Evolutionary conservation across 2,329 filamentous ascomycete species (phyloP), one percentile per base, ranked within the genome.

Genomic region (Pseudocercospora crystallina): DNA sequence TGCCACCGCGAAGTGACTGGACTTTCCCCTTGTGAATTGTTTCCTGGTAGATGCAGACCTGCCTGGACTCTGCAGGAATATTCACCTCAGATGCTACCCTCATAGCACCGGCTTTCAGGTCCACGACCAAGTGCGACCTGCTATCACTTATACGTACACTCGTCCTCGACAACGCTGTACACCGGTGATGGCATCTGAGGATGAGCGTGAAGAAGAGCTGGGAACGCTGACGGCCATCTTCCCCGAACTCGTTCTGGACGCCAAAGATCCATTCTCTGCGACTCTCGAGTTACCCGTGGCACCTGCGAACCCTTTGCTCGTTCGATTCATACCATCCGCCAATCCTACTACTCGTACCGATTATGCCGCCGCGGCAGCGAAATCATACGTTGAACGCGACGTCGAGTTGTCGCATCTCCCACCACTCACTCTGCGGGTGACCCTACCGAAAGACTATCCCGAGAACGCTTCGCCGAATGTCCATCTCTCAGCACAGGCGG

Each of bases 181-280:
- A 45, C 38, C 20, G 20, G 20, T 26, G 30, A 58, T 56, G 53
- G 56, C 48, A 29, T 26, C 43, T 14, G 49, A 79, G 10, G 81
- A 85, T 62, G 82, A 85, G 59, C 77, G 82, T 54, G 72, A 74
- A 29, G 76, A 83, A 59, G 82, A 86, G 67, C 71, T 85, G 40
- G 76, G 73, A 8, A 77, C 81, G 17, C 76, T 86, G 50, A 73
- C 76, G 38, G 81, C 82, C 43, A 86, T 86, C 49, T 86, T 76
- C 53, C 82, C 82, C 1, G 82, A 86, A 67, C 75, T 85, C 13
- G 67, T 70, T 30, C 65, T 79, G 51, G 73, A 82, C 46, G 62
- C 74, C 8, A 59, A 62, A 8, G 64, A 71, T 31, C 71, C 73
- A 0, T 80, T 77, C 60, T 68, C 69, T 48, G 80, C 80, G 1